A percentile compares a stretch with the other conserved stretches of the same genome.
Conservation (phyloP, 148 eudicot genomes). For the Polygonum maritimum region DNA sequence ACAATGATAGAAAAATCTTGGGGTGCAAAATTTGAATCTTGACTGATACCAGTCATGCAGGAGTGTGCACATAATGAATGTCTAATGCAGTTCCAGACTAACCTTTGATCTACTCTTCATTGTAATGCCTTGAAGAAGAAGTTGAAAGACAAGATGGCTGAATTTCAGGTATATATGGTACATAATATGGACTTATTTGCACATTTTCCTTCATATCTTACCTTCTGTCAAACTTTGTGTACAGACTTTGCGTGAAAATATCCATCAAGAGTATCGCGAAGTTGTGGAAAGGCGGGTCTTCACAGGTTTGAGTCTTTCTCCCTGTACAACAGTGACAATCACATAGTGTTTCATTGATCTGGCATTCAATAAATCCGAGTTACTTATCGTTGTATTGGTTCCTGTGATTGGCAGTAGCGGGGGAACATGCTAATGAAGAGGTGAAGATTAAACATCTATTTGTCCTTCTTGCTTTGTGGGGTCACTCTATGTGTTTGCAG, state of each 20-base stretch:
- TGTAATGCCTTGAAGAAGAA: slow-evolving; percentile 84
- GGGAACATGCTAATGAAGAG: slow-evolving; percentile 90
- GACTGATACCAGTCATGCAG: neutral
- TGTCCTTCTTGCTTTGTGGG: neutral
- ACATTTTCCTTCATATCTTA: neutral
- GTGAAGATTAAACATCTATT: slow-evolving; percentile 24
- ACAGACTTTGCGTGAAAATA: slow-evolving; percentile 74
- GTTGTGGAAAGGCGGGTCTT: slow-evolving; percentile 94
- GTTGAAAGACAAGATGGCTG: slow-evolving; percentile 82
- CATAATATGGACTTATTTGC: neutral
- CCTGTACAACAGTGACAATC: neutral
- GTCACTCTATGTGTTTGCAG: slow-evolving; percentile 10
- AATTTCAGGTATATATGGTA: slow-evolving; percentile 66
- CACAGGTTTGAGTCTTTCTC: too few species aligned
- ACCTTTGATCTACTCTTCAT: slow-evolving; percentile 18
- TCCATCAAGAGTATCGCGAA: slow-evolving; percentile 89
- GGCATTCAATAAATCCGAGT: slow-evolving; percentile 2
- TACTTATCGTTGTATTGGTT: slow-evolving; percentile 16
- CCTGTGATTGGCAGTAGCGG: slow-evolving; percentile 55
- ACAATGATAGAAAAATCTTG: neutral
- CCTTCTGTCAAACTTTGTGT: slow-evolving; percentile 10
- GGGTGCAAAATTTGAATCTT: neutral
- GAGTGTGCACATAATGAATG: neutral
- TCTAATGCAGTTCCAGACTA: neutral
- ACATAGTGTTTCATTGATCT: neutral